Conservation (phyloP, 805 yeast species). For the Myxozyma monticola region DNA sequence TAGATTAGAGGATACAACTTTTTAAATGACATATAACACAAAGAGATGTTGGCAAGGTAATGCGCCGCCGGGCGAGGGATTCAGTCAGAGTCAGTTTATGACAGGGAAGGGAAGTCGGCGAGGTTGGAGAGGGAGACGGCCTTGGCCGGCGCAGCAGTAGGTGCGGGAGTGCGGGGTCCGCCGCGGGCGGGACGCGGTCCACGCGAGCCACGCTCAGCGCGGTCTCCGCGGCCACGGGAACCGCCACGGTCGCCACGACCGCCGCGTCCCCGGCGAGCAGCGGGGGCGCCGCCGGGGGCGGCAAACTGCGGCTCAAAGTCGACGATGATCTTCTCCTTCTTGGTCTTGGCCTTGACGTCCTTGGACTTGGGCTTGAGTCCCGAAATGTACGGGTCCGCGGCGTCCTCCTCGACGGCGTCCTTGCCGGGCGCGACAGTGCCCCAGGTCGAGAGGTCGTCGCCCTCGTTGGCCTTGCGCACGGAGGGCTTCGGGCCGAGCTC, state of each 20-base stretch:
- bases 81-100: too few relatives aligned
- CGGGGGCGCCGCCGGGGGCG: slow-evolving; percentile 16
- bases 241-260: slow-evolving; percentile 30
- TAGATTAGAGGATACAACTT: too few relatives aligned
- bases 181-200: slow-evolving; percentile 41
- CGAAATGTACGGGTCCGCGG: slow-evolving; percentile 46
- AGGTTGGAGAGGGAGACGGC: slow-evolving; percentile 17
- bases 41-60: too few relatives aligned
- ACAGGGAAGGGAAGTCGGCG: slow-evolving; percentile 28
- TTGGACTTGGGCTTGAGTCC: slow-evolving; percentile 64
- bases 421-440: slow-evolving; percentile 45
- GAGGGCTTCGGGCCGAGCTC: slow-evolving; percentile 33
- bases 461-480: slow-evolving; percentile 54
- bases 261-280: slow-evolving; percentile 20
- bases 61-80: too few relatives aligned
- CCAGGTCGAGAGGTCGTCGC: slow-evolving; percentile 50
- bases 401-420: slow-evolving; percentile 60
- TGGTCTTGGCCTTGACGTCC: slow-evolving; percentile 60
- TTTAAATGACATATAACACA: too few relatives aligned
- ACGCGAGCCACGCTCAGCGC: slow-evolving; percentile 33
- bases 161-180: slow-evolving; percentile 38
- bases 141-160: slow-evolving; percentile 32
- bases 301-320: slow-evolving; percentile 52
- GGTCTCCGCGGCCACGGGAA: slow-evolving; percentile 40
- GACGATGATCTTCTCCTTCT: slow-evolving; percentile 77